These are phyloP conservation scores for Pythium aphanidermatum DNA, from an alignment of 352 stramenopile species.

Conservation along the genomic window DNA sequence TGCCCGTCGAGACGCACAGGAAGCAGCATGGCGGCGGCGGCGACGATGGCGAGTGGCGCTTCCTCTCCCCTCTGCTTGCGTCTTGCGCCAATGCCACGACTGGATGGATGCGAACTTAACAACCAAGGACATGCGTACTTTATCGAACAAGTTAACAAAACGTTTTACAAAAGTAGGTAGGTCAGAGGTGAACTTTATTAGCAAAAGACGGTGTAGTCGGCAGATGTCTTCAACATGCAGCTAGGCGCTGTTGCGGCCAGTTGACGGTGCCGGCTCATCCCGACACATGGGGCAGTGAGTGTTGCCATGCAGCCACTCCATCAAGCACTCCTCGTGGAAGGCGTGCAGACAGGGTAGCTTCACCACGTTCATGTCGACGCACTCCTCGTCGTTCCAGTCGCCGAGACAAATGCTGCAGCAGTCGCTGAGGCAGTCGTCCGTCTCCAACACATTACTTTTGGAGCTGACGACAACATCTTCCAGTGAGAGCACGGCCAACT, in stretches of 20 bases:
- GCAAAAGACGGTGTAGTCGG: constrained; percentile 1
- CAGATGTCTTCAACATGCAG: no score
- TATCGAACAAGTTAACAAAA: no score
- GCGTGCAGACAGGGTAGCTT: constrained; percentile 78
- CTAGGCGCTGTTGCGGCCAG: constrained; percentile 15
- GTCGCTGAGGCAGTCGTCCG: constrained; percentile 45
- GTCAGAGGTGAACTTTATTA: no score
- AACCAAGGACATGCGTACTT: constrained; percentile 1
- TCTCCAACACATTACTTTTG: constrained; percentile 51
- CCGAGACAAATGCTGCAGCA: constrained; percentile 83
- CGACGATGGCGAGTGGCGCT: background rate
- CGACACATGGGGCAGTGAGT: constrained; percentile 82
- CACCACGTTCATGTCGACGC: constrained; percentile 72
- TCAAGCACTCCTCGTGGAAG: constrained; percentile 84
- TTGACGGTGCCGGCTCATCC: constrained; percentile 41
- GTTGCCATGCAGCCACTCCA: constrained; percentile 81
- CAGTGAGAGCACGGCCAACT: constrained; percentile 71
- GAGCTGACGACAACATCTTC: constrained; percentile 80
- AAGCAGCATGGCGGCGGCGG: constrained; percentile 16
- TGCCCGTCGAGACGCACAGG: no score
- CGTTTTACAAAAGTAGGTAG: no score
- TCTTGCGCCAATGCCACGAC: constrained; percentile 4
- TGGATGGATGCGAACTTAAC: constrained; percentile 17
- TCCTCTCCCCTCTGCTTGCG: background rate
- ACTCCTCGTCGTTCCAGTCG: constrained; percentile 81